These are phyloP conservation scores for Thalassiosira hispida DNA, from an alignment of 352 stramenopile genomes.

Conservation along the genomic window DNA sequence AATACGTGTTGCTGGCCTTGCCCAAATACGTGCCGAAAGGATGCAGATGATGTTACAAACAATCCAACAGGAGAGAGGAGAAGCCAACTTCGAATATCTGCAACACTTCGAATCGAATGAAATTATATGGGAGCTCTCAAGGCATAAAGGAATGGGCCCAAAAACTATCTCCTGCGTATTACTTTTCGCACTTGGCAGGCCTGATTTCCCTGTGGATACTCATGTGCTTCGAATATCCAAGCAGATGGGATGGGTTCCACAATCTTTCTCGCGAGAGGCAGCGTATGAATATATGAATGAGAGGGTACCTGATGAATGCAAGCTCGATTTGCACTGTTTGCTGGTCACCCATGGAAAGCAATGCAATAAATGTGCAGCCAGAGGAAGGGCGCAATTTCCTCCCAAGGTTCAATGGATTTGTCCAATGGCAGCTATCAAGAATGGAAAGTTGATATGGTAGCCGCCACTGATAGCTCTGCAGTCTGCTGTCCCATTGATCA, in stretches of 20 bases:
- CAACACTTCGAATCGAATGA: constrained; percentile 52
- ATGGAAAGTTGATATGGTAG: constrained; percentile 27
- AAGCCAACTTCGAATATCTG: constrained; percentile 75
- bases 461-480: background rate
- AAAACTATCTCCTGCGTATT: constrained; percentile 85
- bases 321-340: constrained; percentile 80
- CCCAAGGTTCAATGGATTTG: constrained; percentile 67
- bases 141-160: constrained; percentile 80
- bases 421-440: constrained; percentile 53
- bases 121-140: constrained; percentile 66
- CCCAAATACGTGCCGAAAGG: constrained; percentile 66
- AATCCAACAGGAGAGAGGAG: constrained; percentile 59
- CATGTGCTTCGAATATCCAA: constrained; percentile 79
- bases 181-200: constrained; percentile 71
- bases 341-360: constrained; percentile 76
- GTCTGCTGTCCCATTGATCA: background rate
- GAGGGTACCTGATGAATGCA: constrained; percentile 60
- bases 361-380: constrained; percentile 75
- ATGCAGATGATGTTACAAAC: constrained; percentile 69
- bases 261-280: constrained; percentile 52
- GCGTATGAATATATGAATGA: constrained; percentile 79
- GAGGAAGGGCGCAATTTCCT: constrained; percentile 77
- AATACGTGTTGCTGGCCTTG: constrained; percentile 72
- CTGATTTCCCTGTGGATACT: constrained; percentile 84
- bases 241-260: constrained; percentile 62